These are phyloP conservation scores for Metschnikowia rubicola DNA, from an alignment of 805 yeast species.

Conservation along the genomic window DNA sequence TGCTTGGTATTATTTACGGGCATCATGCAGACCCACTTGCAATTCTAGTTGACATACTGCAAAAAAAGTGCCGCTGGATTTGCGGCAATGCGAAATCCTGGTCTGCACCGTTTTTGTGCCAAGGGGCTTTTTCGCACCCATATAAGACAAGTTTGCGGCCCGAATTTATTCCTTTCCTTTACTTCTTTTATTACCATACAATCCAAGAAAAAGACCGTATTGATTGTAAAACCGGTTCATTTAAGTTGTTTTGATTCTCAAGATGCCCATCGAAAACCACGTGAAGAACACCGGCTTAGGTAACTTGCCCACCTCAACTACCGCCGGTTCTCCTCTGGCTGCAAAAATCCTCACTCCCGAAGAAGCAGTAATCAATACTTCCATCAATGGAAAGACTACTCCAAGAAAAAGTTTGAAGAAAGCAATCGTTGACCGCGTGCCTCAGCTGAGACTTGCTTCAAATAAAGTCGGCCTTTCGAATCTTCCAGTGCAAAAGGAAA, in stretches of 20 bases:
- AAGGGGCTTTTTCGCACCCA: constrained; percentile 4
- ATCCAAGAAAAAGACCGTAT: background rate
- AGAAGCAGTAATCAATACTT: background rate
- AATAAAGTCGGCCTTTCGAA: constrained; percentile 16
- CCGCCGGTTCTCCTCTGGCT: constrained; percentile 2
- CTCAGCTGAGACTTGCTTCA: constrained; percentile 16
- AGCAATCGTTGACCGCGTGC: constrained; percentile 12
- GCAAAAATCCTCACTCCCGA: constrained; percentile 9
- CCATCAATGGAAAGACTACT: constrained; percentile 2
- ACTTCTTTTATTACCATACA: background rate
- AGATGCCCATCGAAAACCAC: constrained; percentile 8
- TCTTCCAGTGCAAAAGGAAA: constrained; percentile 32
- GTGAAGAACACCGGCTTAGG: background rate
- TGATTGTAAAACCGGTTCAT: no score
- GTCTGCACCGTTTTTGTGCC: background rate
- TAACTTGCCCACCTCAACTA: background rate
- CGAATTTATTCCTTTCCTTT: no score
- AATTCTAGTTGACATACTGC: no score
- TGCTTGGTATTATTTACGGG: no score
- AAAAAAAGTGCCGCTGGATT: no score
- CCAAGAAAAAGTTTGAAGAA: constrained; percentile 10
- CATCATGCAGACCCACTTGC: no score
- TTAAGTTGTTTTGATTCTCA: background rate
- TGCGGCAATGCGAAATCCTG: no score
- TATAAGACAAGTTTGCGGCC: background rate